These are phyloP conservation scores for Aspergillus haitiensis DNA, from an alignment of 495 filamentous ascomycete genomes.

Conservation along the genomic window DNA sequence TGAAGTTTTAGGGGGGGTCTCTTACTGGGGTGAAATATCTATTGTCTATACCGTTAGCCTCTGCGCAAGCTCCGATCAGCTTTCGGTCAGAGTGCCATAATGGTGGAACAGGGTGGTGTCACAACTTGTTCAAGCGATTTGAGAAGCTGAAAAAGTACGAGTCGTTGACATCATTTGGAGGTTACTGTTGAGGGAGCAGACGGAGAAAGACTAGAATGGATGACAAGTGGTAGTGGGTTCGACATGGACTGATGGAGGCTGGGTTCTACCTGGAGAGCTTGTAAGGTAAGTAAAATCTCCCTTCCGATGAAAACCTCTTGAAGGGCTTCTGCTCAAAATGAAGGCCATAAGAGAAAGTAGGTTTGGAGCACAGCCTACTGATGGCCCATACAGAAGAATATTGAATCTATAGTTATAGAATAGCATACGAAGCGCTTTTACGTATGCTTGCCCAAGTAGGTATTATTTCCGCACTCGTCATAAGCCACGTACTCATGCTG, in stretches of 20 bases:
- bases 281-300: too few species aligned
- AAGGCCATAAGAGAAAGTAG: too few species aligned
- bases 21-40: too few species aligned
- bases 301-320: too few species aligned
- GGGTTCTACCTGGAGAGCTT: too few species aligned
- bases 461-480: slow-evolving; percentile 4
- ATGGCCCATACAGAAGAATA: too few species aligned
- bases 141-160: neutral
- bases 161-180: neutral
- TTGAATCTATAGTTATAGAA: too few species aligned
- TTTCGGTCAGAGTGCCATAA: neutral
- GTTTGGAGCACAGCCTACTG: too few species aligned
- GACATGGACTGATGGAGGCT: neutral
- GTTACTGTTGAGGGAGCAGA: neutral
- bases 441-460: neutral
- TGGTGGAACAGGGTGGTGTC: neutral
- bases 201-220: neutral
- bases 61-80: neutral
- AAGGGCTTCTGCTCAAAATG: too few species aligned
- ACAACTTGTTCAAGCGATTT: neutral
- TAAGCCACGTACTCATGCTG: slow-evolving; percentile 3
- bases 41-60: too few species aligned
- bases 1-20: neutral
- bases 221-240: neutral
- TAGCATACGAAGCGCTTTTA: too few species aligned